Conservation (phyloP, 192 early-diverging fungal genomes). For the Coemansia sp. region DNA sequence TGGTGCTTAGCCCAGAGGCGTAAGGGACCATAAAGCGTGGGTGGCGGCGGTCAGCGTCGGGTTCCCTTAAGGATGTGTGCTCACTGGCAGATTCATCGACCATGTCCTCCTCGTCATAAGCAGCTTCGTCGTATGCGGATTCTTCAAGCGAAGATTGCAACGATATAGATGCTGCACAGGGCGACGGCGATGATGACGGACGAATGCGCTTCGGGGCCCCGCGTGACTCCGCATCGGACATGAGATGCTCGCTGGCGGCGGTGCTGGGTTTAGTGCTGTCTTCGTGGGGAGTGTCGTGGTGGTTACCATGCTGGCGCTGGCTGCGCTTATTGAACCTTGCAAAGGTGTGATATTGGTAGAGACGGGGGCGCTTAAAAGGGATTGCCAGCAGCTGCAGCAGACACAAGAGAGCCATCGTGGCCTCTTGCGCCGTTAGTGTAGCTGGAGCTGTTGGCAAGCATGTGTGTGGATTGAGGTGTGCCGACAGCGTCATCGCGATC, state of each 20-base stretch:
- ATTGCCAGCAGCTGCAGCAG: conserved; percentile 44
- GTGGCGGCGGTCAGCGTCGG: conserved; percentile 5
- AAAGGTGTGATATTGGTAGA: conserved; percentile 16
- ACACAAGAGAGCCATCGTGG: conserved; percentile 18
- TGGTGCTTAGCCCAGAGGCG: conserved; percentile 44
- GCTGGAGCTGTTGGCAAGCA: conserved; percentile 31
- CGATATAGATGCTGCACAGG: not conserved
- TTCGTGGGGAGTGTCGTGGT: too few species aligned
- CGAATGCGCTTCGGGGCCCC: too few species aligned
- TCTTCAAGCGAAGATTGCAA: not conserved
- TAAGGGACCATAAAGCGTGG: conserved; percentile 42
- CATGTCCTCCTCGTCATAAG: not conserved
- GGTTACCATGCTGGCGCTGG: not conserved
- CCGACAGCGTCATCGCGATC: too few species aligned
- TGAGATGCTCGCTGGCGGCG: too few species aligned
- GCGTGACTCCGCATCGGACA: too few species aligned
- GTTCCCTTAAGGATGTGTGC: not conserved
- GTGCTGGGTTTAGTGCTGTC: too few species aligned
- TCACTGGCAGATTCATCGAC: not conserved
- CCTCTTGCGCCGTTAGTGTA: conserved; percentile 17
- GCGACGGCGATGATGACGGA: not conserved
- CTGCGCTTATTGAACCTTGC: conserved; percentile 5
- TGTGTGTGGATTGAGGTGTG: conserved; percentile 5
- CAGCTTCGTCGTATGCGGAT: too few species aligned
- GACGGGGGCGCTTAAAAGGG: conserved; percentile 54